Base-by-base conservation (phyloP, 176 grass and related monocot genomes). In the Luzula sylvatica region DNA sequence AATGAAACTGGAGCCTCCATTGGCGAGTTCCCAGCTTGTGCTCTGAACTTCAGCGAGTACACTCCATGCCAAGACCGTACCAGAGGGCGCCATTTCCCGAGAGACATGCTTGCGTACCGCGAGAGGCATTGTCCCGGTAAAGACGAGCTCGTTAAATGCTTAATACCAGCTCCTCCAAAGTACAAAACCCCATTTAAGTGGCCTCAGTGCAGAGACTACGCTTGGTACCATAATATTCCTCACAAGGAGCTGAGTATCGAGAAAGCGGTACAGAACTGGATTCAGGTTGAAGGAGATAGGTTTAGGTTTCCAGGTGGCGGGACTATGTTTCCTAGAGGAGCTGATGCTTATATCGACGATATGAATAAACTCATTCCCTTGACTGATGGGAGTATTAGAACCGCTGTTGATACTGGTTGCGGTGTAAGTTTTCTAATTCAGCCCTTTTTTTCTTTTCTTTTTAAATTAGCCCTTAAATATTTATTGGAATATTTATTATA, bases 241-340 rank as follows among this genome's bases (percentile, higher is more conserved):
- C 89, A 95, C 70, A 95, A 88, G 73, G 89, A 95, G 66, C 73
- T 95, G 62, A 95, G 89, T 71, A 85, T 95, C 3, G 89, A 95
- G 80, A 95, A 95, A 73, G 89, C 89, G 0, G 80, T 95, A 44
- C 89, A 95, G 73, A 95, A 95, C 56, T 95, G 89, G 89, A 78
- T 95, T 56, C 83, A 81, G 28, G 80, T 95, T 14, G 89, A 95
- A 24, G 89, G 80, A 2, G 22, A 95, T 23, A 64, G 52, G 70
- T 95, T 95, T 58, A 65, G 83, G 58, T 95, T 95, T 68, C 89
- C 89, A 0, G 89, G 89, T 5, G 89, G 89, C 26, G 89, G 89
- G 46, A 95, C 89, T 2, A 82, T 81, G 83, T 95, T 95, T 38
- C 89, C 83, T 0, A 79, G 67, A 1, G 89, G 89, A 0, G 89